These are phyloP conservation scores for Podospora australis DNA, from an alignment of 495 filamentous ascomycete genomes.

Conservation along the genomic window DNA sequence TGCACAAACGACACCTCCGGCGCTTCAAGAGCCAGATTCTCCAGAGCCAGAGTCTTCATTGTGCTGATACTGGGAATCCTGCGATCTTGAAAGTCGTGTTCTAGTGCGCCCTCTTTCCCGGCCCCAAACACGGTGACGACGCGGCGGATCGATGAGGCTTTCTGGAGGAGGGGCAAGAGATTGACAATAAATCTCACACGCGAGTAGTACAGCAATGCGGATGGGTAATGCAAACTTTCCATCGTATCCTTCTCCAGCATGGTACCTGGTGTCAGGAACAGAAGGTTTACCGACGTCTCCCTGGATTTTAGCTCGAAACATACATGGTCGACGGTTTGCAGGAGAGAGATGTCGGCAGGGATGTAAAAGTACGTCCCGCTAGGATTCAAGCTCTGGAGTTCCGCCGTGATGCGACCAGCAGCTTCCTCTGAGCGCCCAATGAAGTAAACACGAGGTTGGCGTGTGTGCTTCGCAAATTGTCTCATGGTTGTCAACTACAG, in stretches of 20 bases:
- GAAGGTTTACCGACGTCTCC: conserved; percentile 52
- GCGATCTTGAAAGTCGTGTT: conserved; percentile 13
- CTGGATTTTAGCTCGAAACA: conserved; percentile 49
- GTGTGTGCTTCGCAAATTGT: conserved; percentile 46
- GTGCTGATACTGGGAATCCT: conserved; percentile 25
- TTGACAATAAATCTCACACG: conserved; percentile 58
- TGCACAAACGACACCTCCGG: conserved; percentile 54
- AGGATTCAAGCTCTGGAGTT: conserved; percentile 44
- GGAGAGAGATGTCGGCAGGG: conserved; percentile 48
- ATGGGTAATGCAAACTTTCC: conserved; percentile 51
- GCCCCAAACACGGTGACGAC: conserved; percentile 52
- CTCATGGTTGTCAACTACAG: conserved; percentile 53
- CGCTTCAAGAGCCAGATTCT: conserved; percentile 39
- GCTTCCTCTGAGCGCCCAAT: conserved; percentile 40
- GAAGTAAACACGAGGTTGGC: conserved; percentile 36
- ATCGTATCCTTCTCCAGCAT: conserved; percentile 44
- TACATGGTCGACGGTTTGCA: conserved; percentile 53
- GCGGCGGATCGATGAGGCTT: conserved; percentile 43
- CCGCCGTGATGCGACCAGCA: conserved; percentile 37
- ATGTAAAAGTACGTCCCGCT: conserved; percentile 50
- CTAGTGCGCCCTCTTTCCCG: conserved; percentile 48
- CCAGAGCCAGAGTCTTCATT: conserved; percentile 47
- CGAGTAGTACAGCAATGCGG: conserved; percentile 53
- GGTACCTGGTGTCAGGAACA: conserved; percentile 51
- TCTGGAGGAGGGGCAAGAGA: conserved; percentile 53